A percentile compares a stretch with the other conserved stretches of the same genome.
Conservation (phyloP, 2,329 filamentous ascomycete genomes). For the Alternaria burnsii region DNA sequence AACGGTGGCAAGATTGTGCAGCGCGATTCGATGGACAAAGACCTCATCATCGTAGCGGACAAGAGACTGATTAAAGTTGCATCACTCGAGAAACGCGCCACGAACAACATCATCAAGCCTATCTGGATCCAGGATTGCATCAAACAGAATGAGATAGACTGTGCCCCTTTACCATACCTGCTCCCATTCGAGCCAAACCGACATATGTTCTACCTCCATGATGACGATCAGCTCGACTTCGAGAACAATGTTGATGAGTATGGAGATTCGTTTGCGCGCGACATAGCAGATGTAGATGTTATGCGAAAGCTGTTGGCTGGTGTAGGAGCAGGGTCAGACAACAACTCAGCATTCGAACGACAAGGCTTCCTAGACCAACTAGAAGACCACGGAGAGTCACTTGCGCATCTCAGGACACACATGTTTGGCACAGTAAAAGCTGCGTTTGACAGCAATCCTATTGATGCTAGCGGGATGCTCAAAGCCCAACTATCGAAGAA, state of each 20-base stretch:
- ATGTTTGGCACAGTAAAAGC: slow-evolving; percentile 44
- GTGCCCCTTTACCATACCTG: slow-evolving; percentile 63
- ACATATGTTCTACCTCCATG: slow-evolving; percentile 77
- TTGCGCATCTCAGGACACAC: slow-evolving; percentile 38
- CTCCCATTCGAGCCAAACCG: slow-evolving; percentile 70
- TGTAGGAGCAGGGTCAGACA: slow-evolving; percentile 45
- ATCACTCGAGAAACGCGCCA: slow-evolving; percentile 76
- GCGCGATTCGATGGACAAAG: slow-evolving; percentile 67
- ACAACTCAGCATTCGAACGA: slow-evolving; percentile 25
- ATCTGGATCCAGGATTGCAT: slow-evolving; percentile 87
- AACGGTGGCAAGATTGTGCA: slow-evolving; percentile 85
- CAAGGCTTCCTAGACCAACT: slow-evolving; percentile 38
- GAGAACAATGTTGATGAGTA: slow-evolving; percentile 75
- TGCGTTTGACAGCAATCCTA: slow-evolving; percentile 19
- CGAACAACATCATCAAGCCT: slow-evolving; percentile 77
- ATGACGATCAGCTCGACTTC: slow-evolving; percentile 64
- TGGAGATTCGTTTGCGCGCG: slow-evolving; percentile 83
- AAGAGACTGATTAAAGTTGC: slow-evolving; percentile 82
- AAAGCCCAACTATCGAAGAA: slow-evolving; percentile 61
- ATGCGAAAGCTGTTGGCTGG: slow-evolving; percentile 57
- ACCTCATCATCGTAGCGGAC: slow-evolving; percentile 80
- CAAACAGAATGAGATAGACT: slow-evolving; percentile 64
- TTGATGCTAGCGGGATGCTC: slow-evolving; percentile 19
- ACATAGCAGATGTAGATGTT: slow-evolving; percentile 68
- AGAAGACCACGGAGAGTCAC: slow-evolving; percentile 36